phyloP scores from a whole-genome alignment of 1,284 basidiomycete species.

The Phellinidium pouzarii region DNA sequence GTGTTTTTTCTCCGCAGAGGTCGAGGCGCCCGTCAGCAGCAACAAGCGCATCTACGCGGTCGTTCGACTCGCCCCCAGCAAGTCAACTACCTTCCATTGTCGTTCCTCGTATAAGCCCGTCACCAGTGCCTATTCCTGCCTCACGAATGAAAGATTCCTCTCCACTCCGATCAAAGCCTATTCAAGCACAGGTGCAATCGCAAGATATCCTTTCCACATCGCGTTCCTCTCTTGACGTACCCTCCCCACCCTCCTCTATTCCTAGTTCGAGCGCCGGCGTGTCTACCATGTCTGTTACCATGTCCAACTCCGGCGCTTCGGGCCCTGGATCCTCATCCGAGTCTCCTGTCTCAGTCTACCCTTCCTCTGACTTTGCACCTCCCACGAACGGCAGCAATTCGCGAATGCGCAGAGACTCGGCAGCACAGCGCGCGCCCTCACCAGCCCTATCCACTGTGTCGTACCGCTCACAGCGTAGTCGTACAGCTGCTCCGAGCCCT shows the following conservation, averaged over 20 bases:
- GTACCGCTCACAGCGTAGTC: conserved; percentile 11
- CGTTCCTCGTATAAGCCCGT: conserved; percentile 1
- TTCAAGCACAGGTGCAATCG: conserved; percentile 9
- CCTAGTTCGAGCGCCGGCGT: conserved; percentile 21
- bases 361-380: background rate
- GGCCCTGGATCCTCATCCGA: conserved; percentile 15
- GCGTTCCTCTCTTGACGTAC: conserved; percentile 25
- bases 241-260: conserved; percentile 24
- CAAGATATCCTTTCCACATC: conserved; percentile 15
- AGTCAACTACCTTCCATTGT: conserved; percentile 8
- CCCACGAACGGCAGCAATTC: background rate
- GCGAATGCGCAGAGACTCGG: conserved; percentile 7
- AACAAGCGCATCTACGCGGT: conserved; percentile 3
- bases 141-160: conserved; percentile 11
- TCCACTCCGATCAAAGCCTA: conserved; percentile 13
- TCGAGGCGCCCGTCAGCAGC: conserved; percentile 8
- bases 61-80: conserved; percentile 3
- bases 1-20: conserved; percentile 1
- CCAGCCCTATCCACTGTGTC: conserved; percentile 14
- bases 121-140: background rate
- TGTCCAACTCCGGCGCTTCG: conserved; percentile 19
- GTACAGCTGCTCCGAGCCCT: background rate
- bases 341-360: conserved; percentile 1
- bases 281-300: conserved; percentile 23
- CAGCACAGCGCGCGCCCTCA: conserved; percentile 9